Percentiles rank a stretch among this genome's conserved stretches.
These are phyloP conservation scores for Sclerotinia subarctica DNA, from an alignment of 2,329 filamentous ascomycete genomes.

Conservation along the genomic window DNA sequence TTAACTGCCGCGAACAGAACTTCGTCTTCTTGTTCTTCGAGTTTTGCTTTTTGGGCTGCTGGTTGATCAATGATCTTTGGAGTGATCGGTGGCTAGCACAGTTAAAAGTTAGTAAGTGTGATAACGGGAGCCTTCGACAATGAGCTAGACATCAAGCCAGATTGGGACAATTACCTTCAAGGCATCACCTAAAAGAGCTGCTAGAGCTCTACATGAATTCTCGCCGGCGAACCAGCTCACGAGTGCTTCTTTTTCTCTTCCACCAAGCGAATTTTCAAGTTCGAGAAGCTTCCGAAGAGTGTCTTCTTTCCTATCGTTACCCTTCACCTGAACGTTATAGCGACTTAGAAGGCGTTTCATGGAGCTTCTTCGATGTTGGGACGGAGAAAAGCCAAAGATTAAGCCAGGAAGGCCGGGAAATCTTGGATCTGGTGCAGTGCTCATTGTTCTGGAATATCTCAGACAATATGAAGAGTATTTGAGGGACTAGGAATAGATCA, in stretches of 20 bases:
- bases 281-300: not conserved
- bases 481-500: not conserved
- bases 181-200: slow-evolving; percentile 4
- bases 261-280: not conserved
- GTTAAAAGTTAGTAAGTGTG: not conserved
- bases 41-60: not conserved
- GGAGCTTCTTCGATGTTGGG: not conserved
- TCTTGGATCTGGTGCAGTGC: not conserved
- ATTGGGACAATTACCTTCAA: not conserved
- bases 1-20: not conserved
- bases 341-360: not conserved
- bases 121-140: too few relatives aligned
- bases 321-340: not conserved
- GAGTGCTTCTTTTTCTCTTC: slow-evolving; percentile 7
- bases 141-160: not conserved
- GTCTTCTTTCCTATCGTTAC: not conserved
- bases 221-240: slow-evolving; percentile 6
- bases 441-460: not conserved
- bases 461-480: not conserved
- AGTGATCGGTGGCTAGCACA: not conserved
- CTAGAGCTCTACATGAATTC: not conserved
- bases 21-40: not conserved
- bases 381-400: slow-evolving; percentile 1
- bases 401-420: not conserved
- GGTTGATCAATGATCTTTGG: not conserved